Percentiles rank a stretch among this genome's conserved stretches.
phyloP scores from a whole-genome alignment of 2,329 filamentous ascomycete genomes.

The Apiospora phragmitis region DNA sequence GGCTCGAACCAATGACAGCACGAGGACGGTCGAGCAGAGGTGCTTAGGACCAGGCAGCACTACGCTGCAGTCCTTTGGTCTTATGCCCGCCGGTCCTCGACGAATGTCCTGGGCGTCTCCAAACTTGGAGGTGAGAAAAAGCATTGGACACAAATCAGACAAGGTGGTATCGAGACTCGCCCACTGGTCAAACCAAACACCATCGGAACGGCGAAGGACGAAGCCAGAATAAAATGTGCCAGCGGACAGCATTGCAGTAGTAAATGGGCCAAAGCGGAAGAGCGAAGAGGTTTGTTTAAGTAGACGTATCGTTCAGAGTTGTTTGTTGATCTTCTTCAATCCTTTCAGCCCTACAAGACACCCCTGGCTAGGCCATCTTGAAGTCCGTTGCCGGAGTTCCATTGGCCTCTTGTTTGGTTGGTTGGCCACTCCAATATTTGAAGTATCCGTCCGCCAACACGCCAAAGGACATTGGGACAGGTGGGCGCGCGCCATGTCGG shows the following conservation, averaged over 20 bases:
- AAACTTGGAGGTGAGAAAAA: not conserved
- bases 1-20: slow-evolving; percentile 8
- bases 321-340: slow-evolving; percentile 1
- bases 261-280: not conserved
- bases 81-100: slow-evolving; percentile 13
- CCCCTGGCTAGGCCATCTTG: slow-evolving; percentile 3
- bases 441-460: not conserved
- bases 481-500: not conserved
- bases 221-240: not conserved
- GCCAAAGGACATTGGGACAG: not conserved
- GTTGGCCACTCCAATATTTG: not conserved
- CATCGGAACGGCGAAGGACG: not conserved
- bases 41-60: slow-evolving; percentile 2
- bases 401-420: not conserved
- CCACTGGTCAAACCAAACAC: not conserved
- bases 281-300: not conserved
- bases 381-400: not conserved
- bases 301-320: not conserved
- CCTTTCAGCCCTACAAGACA: not conserved
- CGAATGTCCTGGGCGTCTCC: slow-evolving; percentile 14
- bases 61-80: not conserved
- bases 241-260: not conserved
- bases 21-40: not conserved
- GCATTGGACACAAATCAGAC: not conserved
- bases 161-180: not conserved